phyloP scores from a whole-genome alignment of 352 stramenopile genomes.

The Pythium vanterpoolii region DNA sequence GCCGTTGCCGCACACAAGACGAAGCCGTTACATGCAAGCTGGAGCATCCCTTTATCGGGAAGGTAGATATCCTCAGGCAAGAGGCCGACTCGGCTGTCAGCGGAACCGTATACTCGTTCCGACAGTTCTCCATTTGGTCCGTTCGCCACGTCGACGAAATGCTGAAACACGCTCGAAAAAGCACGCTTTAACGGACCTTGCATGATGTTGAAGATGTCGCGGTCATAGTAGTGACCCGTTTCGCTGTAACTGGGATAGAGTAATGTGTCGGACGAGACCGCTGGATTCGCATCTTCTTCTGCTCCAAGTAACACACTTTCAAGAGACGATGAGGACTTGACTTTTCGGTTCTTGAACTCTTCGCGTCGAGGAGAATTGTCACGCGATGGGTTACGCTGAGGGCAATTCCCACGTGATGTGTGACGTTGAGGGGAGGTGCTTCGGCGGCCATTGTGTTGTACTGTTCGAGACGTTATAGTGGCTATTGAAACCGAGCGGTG shows the following conservation, averaged over 20 bases:
- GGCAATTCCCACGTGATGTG: slow-evolving; percentile 2
- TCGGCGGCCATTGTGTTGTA: slow-evolving; percentile 7
- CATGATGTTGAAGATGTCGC: slow-evolving; percentile 67
- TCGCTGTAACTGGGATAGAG: neutral
- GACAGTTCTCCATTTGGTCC: slow-evolving; percentile 30
- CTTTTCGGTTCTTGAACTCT: slow-evolving; percentile 9
- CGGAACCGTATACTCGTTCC: slow-evolving; percentile 15
- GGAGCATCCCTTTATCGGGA: slow-evolving; percentile 66
- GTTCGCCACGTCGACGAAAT: slow-evolving; percentile 62
- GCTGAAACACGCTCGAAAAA: slow-evolving; percentile 71
- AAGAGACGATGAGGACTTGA: slow-evolving; percentile 7
- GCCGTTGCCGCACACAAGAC: slow-evolving; percentile 61
- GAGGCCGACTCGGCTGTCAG: slow-evolving; percentile 2
- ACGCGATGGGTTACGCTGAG: slow-evolving; percentile 6
- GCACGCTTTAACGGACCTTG: slow-evolving; percentile 45
- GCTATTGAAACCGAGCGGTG: slow-evolving; percentile 3
- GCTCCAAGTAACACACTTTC: neutral
- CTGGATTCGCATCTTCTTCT: neutral
- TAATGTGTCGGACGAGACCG: neutral
- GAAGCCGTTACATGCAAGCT: slow-evolving; percentile 75
- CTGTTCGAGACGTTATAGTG: neutral
- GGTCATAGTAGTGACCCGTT: slow-evolving; percentile 53
- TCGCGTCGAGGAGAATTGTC: slow-evolving; percentile 4
- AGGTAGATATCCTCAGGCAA: slow-evolving; percentile 42
- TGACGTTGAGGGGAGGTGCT: slow-evolving; percentile 14